Conservation (phyloP, 2,329 filamentous ascomycete genomes). For the Cercospora zeina region DNA sequence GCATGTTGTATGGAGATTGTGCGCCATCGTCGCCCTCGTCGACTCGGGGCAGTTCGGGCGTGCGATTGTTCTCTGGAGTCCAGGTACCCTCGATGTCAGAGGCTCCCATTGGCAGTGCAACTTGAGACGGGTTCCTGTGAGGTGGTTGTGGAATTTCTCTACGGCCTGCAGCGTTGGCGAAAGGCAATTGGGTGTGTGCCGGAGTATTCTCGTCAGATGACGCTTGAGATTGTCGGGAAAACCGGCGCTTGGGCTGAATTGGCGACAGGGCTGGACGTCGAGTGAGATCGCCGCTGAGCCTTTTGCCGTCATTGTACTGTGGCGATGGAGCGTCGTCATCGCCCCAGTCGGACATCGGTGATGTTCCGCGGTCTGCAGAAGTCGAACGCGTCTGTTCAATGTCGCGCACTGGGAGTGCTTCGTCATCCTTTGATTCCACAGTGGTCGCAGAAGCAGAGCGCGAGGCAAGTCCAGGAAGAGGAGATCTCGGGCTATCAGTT, state of each 20-base stretch:
- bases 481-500: constrained; percentile 7
- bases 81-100: constrained; percentile 15
- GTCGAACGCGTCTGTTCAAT: constrained; percentile 14
- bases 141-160: constrained; percentile 17
- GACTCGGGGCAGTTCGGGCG: constrained; percentile 7
- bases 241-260: constrained; percentile 20
- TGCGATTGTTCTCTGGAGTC: neutral
- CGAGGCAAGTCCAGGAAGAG: constrained; percentile 12
- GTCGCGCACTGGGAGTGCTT: constrained; percentile 8
- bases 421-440: constrained; percentile 2
- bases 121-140: constrained; percentile 11
- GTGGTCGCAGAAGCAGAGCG: constrained; percentile 17
- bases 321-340: constrained; percentile 13
- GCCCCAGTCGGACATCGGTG: constrained; percentile 21
- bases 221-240: constrained; percentile 9
- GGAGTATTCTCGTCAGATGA: constrained; percentile 12
- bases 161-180: constrained; percentile 9
- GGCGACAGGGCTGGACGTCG: constrained; percentile 17
- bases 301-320: constrained; percentile 8
- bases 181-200: constrained; percentile 12
- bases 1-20: constrained; percentile 20
- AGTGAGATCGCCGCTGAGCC: constrained; percentile 1
- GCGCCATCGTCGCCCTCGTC: constrained; percentile 15
- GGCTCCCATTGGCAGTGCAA: constrained; percentile 15
- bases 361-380: constrained; percentile 19